phyloP scores from a whole-genome alignment of 73 alveolate genomes.

The Breviolum minutum region DNA sequence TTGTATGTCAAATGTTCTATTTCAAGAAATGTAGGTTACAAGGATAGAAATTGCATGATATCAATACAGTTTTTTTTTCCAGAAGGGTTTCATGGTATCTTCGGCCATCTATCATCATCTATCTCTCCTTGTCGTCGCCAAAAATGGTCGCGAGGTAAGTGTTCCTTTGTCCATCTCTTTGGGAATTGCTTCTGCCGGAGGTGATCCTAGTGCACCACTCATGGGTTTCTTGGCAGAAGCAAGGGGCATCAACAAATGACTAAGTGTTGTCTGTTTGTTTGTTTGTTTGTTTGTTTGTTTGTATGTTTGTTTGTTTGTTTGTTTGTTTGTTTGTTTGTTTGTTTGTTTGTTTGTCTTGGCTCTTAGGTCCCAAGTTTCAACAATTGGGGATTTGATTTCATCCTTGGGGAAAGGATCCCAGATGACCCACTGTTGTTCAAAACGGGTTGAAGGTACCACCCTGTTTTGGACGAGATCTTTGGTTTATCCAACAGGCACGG shows the following conservation, averaged over 20 bases:
- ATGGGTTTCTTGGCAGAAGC: slow-evolving; percentile 16
- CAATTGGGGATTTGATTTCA: no score
- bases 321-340: not conserved
- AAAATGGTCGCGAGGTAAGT: slow-evolving; percentile 19
- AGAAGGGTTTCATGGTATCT: not conserved
- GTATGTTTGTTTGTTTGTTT: not conserved
- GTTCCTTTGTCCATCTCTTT: slow-evolving; percentile 86
- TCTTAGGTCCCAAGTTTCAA: no score
- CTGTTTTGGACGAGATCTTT: no score
- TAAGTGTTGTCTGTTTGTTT: not conserved
- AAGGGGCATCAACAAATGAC: not conserved
- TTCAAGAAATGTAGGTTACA: not conserved
- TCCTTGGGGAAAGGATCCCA: no score
- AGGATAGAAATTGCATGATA: not conserved
- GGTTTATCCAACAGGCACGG: no score
- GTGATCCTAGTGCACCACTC: slow-evolving; percentile 76
- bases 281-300: no score
- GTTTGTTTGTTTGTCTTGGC: no score
- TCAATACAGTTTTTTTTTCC: no score
- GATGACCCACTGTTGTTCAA: no score
- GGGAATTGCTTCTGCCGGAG: slow-evolving; percentile 89
- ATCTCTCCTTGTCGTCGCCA: not conserved
- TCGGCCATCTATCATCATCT: not conserved
- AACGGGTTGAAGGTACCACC: no score
- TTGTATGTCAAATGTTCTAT: not conserved